Evolutionary conservation across 2,329 filamentous ascomycete species (phyloP), one percentile per base, ranked within the genome.

Genomic region (Trichoderma sp.): DNA sequence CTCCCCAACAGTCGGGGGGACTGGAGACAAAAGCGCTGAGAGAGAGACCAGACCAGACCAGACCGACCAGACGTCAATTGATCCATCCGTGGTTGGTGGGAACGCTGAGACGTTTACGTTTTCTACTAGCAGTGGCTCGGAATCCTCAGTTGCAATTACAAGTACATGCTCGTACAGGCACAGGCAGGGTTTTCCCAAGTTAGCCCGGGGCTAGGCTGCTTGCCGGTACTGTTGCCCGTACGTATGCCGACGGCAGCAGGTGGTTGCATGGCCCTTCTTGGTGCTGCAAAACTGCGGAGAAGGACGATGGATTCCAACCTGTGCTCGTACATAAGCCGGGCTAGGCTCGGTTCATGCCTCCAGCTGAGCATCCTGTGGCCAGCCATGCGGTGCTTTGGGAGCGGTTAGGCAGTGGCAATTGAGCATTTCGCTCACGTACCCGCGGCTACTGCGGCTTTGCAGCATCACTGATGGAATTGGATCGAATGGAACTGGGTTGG

Each of bases 101-200:
- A 59, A 59, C 65, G n/a, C 66, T 69, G 66, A 33, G 50, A 59
- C 45, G 65, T 60, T 60, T 69, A 69, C 66, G 50, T 53, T 67
- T 69, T 14, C 66, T 41, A 50, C 45, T 59, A 69, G 31, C 29
- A 33, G 33, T 35, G 35, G 31, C 31, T 24, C 62, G 14, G n/a
- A 27, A 33, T 38, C 33, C 31, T 33, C 27, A 41, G 38, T n/a
- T 33, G n/a, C 45, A 50, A 50, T n/a, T 45, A 21, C 8, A 21
- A 50, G 18, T 21, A n/a, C 45, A 27, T 5, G 1, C 6, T 41
- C n/a, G 24, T 35, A 21, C 45, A 50, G 18, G n/a, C 18, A 50
- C 45, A 50, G 62, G n/a, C n/a, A n/a, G 33, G 62, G 45, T 53
- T 53, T 53, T 53, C n/a, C n/a, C n/a, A 21, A 21, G n/a, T 41